Evolutionary conservation across 345 rosid genomes (phyloP).

Genomic region (Lumnitzera racemosa): DNA sequence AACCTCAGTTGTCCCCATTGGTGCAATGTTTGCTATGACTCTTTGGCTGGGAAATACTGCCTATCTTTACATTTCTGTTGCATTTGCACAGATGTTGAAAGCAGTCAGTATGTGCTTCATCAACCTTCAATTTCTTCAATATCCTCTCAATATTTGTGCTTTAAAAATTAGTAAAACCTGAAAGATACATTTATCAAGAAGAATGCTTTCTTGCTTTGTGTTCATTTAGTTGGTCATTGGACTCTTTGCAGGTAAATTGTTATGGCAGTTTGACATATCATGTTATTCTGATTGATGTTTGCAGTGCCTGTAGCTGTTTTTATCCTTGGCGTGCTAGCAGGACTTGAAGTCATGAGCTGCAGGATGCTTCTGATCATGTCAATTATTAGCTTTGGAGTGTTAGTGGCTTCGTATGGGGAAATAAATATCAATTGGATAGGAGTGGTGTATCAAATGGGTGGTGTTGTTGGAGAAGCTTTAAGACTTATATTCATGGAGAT

Average conservation of each 20-base stretch:
- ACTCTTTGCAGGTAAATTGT: no score
- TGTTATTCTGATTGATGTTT: constrained; percentile 14
- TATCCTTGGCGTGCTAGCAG: constrained; percentile 86
- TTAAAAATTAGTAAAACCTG: no score
- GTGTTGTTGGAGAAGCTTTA: constrained; percentile 91
- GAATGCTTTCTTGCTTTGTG: no score
- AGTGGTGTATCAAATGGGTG: constrained; percentile 99
- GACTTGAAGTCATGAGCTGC: constrained; percentile 92
- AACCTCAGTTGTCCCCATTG: constrained; percentile 87
- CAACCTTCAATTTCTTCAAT: constrained; percentile 1
- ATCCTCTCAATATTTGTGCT: neutral
- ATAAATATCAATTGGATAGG: constrained; percentile 90
- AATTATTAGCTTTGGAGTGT: constrained; percentile 87
- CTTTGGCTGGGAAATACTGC: constrained; percentile 99
- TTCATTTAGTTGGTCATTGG: no score
- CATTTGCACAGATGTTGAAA: constrained; percentile 97
- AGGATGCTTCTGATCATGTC: constrained; percentile 96
- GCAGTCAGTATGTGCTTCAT: constrained; percentile 65
- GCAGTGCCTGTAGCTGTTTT: constrained; percentile 99
- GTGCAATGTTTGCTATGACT: constrained; percentile 96
- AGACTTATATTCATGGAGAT: constrained; percentile 92
- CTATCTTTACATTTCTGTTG: constrained; percentile 89
- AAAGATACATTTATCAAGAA: no score
- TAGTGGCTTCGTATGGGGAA: constrained; percentile 95
- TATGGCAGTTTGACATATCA: neutral